Evolutionary conservation across 202 grass and related monocot species (phyloP).

Genomic region (Carex sylvatica): DNA sequence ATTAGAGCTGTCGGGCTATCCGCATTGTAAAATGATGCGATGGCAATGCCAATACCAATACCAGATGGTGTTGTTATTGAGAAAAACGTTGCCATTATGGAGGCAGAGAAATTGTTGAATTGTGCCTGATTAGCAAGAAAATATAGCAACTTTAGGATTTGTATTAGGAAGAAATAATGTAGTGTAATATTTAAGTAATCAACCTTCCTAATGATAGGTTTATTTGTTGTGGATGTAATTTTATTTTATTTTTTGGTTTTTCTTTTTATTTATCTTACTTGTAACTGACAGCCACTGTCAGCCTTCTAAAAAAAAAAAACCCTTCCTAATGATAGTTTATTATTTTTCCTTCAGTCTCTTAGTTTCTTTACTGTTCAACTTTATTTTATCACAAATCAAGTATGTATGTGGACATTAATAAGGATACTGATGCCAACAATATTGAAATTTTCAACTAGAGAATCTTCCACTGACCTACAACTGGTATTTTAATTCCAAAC

Average conservation of each 20-base stretch:
- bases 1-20: conserved; percentile 55
- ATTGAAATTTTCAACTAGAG: background rate
- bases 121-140: conserved; percentile 46
- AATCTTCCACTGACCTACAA: background rate
- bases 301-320: too few relatives aligned
- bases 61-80: conserved; percentile 72
- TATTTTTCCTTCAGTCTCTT: background rate
- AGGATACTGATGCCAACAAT: background rate
- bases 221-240: background rate
- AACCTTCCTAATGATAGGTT: background rate
- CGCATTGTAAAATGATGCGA: conserved; percentile 64
- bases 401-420: background rate
- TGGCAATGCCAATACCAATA: conserved; percentile 35
- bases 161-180: background rate
- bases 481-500: background rate
- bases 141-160: background rate
- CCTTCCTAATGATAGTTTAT: background rate
- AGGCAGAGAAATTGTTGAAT: conserved; percentile 46
- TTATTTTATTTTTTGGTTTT: too few relatives aligned
- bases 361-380: background rate
- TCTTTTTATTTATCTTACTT: too few relatives aligned
- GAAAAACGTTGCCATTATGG: conserved; percentile 70
- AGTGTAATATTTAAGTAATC: background rate
- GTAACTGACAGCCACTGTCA: too few relatives aligned
- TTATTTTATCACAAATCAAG: background rate